phyloP scores from a whole-genome alignment of 805 yeast genomes.

The Starmerella floricola region DNA sequence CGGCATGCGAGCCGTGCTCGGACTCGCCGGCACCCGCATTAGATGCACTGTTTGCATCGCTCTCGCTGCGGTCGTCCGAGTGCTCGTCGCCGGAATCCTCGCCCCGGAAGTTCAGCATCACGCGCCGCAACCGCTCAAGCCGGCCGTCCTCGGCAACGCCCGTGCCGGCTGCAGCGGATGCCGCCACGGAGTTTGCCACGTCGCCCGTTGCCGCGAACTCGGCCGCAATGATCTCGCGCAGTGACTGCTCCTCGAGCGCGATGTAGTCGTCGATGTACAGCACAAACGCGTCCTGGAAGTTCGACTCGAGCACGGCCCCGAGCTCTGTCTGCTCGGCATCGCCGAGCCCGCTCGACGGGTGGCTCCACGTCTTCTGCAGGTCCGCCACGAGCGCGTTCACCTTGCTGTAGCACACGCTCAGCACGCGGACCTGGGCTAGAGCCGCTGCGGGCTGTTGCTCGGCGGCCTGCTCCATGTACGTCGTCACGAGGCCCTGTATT shows the following conservation, averaged over 20 bases:
- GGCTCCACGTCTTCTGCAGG: conserved; percentile 45
- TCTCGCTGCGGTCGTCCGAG: background rate
- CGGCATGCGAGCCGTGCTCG: too few relatives aligned
- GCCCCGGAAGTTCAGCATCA: conserved; percentile 14
- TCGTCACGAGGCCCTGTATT: conserved; percentile 35
- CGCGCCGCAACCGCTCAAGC: conserved; percentile 27
- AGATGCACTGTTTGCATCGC: background rate
- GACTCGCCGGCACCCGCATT: too few relatives aligned
- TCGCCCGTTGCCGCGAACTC: conserved; percentile 5
- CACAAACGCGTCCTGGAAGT: conserved; percentile 58
- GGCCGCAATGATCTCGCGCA: conserved; percentile 26
- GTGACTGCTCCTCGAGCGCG: conserved; percentile 39
- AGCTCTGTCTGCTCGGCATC: conserved; percentile 34
- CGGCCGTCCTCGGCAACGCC: conserved; percentile 23
- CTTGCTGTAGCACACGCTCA: conserved; percentile 53
- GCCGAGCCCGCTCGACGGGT: conserved; percentile 14
- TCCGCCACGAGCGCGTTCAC: conserved; percentile 51
- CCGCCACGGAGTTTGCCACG: background rate
- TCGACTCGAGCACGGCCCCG: conserved; percentile 48
- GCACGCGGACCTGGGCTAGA: conserved; percentile 40
- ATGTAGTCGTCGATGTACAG: conserved; percentile 60
- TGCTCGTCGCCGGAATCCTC: conserved; percentile 9
- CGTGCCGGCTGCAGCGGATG: background rate
- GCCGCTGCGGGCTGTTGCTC: conserved; percentile 57
- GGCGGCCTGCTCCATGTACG: conserved; percentile 49